Evolutionary conservation across 164 flowering plant genomes (phyloP).

Genomic region (Brasenia schreberi): DNA sequence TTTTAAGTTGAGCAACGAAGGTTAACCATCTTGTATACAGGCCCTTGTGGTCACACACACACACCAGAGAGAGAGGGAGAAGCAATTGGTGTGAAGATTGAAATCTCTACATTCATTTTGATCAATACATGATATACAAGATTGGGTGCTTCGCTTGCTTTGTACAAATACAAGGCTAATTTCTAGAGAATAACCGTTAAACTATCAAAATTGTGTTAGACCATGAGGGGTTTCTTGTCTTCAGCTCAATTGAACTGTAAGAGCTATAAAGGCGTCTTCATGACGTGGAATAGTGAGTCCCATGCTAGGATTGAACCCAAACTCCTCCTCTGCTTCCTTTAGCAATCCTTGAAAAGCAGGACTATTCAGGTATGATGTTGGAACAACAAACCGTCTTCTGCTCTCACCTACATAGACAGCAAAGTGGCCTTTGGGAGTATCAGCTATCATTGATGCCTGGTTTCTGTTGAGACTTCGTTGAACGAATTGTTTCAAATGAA

Average conservation of each 20-base stretch:
- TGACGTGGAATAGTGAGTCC: conserved; percentile 7
- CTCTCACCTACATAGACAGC: conserved; percentile 7
- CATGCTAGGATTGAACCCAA: conserved; percentile 7
- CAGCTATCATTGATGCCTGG: not conserved
- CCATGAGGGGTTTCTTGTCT: not conserved
- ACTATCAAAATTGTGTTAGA: conserved; percentile 1
- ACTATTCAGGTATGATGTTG: conserved; percentile 2
- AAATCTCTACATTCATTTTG: conserved; percentile 17
- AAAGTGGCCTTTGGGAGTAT: conserved; percentile 6
- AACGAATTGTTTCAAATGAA: too few species aligned
- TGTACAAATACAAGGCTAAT: not conserved
- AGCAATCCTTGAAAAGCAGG: conserved; percentile 2
- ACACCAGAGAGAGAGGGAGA: too few species aligned
- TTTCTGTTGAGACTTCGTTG: not conserved
- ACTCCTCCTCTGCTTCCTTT: conserved; percentile 6
- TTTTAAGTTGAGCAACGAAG: too few species aligned
- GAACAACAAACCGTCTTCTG: conserved; percentile 5
- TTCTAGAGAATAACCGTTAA: conserved; percentile 37
- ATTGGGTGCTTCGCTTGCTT: conserved; percentile 35
- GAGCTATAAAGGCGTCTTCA: conserved; percentile 2
- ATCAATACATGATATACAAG: conserved; percentile 26
- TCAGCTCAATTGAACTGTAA: not conserved
- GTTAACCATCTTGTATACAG: too few species aligned
- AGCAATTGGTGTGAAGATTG: conserved; percentile 2
- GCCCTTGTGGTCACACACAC: too few species aligned